A percentile compares a stretch with the other conserved stretches of the same genome.
These are phyloP conservation scores for Magnusiomyces magnusii DNA, from an alignment of 1,139 yeast genomes.

Conservation along the genomic window DNA sequence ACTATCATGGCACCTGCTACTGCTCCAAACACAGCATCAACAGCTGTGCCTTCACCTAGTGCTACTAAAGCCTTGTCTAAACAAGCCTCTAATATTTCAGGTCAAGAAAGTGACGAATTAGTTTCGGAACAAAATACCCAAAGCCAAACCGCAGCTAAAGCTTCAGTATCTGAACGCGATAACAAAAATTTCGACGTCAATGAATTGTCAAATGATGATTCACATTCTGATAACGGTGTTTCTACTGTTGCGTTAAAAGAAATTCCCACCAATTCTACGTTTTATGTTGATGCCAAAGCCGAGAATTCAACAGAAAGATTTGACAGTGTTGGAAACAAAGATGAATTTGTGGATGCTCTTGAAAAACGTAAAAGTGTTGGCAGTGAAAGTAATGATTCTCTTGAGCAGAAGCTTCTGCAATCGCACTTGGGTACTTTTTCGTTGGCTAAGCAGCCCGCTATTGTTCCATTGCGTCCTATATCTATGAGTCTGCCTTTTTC, in stretches of 20 bases:
- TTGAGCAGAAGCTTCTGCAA: neutral
- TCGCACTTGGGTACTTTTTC: neutral
- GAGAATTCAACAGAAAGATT: neutral
- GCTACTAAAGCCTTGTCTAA: no score
- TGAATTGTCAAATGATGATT: neutral
- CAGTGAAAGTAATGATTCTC: neutral
- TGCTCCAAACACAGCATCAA: neutral
- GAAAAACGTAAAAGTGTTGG: neutral
- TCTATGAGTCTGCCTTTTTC: neutral
- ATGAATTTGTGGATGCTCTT: neutral
- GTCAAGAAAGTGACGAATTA: no score
- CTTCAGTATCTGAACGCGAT: no score
- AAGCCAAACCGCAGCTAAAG: no score
- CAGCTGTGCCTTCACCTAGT: neutral
- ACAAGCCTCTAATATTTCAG: no score
- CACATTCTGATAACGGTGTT: neutral
- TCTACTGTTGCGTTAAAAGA: neutral
- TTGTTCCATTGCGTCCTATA: neutral
- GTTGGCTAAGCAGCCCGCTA: neutral
- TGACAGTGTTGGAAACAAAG: neutral
- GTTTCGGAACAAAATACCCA: no score
- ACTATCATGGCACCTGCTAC: neutral
- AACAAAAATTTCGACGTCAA: no score
- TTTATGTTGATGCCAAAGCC: neutral
- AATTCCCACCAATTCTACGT: neutral